These are phyloP conservation scores for Solanum neorickii DNA, from an alignment of 257 asterid species.

Conservation along the genomic window DNA sequence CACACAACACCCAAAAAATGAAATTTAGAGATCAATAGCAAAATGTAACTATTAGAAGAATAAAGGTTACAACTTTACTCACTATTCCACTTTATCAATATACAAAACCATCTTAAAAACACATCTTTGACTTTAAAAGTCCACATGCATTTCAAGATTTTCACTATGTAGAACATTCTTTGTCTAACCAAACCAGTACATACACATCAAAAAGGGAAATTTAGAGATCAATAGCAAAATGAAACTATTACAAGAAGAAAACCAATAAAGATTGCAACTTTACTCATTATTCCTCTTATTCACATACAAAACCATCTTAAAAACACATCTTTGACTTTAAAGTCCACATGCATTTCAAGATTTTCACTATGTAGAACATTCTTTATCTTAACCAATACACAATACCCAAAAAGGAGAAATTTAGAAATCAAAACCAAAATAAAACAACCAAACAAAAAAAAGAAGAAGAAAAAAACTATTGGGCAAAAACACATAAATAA, in stretches of 20 bases:
- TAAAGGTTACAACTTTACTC: not conserved
- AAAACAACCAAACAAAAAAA: not conserved
- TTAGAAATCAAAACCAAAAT: not conserved
- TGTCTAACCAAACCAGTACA: not conserved
- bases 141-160: constrained; percentile 27
- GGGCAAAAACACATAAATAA: not conserved
- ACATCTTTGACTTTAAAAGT: constrained; percentile 1
- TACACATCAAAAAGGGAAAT: not conserved
- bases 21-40: not conserved
- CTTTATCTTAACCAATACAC: not conserved
- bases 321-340: not conserved
- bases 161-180: not conserved
- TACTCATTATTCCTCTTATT: not conserved
- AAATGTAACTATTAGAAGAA: not conserved
- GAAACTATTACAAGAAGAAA: not conserved
- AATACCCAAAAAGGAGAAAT: not conserved
- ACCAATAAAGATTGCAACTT: constrained; percentile 6
- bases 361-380: not conserved
- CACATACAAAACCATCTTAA: not conserved
- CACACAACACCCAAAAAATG: not conserved
- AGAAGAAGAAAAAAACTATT: not conserved
- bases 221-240: not conserved
- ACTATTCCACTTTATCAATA: not conserved
- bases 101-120: not conserved
- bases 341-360: constrained; percentile 27